These are phyloP conservation scores for Skeletonema tropicum DNA, from an alignment of 108 stramenopile genomes.

Conservation along the genomic window DNA sequence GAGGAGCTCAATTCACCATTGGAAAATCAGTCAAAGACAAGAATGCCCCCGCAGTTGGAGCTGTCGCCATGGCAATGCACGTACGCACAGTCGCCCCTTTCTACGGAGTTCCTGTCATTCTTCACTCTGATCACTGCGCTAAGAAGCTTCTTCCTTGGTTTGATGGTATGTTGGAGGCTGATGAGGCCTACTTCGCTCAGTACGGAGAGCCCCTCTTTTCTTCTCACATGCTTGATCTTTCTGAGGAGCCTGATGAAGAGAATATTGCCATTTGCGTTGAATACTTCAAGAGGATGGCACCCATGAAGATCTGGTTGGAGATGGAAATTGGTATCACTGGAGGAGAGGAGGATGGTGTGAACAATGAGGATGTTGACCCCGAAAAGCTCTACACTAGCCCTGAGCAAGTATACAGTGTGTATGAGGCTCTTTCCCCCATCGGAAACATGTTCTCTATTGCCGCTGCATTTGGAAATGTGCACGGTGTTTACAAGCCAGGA, in stretches of 20 bases:
- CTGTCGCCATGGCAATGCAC: constrained; percentile 94
- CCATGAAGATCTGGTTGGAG: constrained; percentile 97
- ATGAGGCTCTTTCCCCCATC: constrained; percentile 88
- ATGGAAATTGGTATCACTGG: constrained; percentile 99
- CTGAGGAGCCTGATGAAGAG: constrained; percentile 93
- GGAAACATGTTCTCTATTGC: constrained; percentile 94
- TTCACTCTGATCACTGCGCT: constrained; percentile 98
- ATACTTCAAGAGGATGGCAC: constrained; percentile 91
- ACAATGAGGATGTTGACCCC: constrained; percentile 94
- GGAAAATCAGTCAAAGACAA: constrained; percentile 93
- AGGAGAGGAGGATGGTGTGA: constrained; percentile 98
- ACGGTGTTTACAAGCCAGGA: constrained; percentile 98
- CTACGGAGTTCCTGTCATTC: constrained; percentile 96
- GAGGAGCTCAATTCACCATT: constrained; percentile 85
- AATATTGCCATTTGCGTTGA: constrained; percentile 93
- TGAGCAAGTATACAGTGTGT: constrained; percentile 91
- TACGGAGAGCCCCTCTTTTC: constrained; percentile 93
- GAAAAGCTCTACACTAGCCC: constrained; percentile 98
- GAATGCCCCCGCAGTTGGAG: constrained; percentile 84
- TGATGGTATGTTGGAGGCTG: constrained; percentile 95
- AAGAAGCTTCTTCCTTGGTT: constrained; percentile 95
- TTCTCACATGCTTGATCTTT: constrained; percentile 94
- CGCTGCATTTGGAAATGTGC: constrained; percentile 96
- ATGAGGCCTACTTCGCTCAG: constrained; percentile 90
- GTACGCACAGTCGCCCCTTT: constrained; percentile 94